Evolutionary conservation across 805 yeast genomes (phyloP).

Genomic region (Metahyphopichia silvanorum): DNA sequence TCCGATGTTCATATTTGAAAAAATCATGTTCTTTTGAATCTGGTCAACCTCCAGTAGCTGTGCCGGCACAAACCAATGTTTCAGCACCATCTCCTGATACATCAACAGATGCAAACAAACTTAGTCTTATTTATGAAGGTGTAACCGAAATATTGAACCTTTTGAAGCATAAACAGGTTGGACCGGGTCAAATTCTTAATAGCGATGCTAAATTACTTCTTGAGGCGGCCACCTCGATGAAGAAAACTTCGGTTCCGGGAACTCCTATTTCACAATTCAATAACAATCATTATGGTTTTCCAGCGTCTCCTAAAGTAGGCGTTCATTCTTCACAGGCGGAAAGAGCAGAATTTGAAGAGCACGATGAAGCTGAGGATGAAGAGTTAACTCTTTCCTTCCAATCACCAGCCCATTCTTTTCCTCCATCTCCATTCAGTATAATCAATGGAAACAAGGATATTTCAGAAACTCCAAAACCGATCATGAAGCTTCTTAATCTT

Average conservation of each 20-base stretch:
- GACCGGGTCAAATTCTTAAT: slow-evolving; percentile 5
- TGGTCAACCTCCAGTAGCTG: too few species aligned
- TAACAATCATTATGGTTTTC: slow-evolving; percentile 1
- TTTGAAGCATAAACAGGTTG: slow-evolving; percentile 12
- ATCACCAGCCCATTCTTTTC: slow-evolving; percentile 33
- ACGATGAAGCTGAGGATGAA: slow-evolving; percentile 1
- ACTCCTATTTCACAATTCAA: slow-evolving; percentile 5
- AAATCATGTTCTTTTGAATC: slow-evolving; percentile 50
- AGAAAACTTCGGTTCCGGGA: slow-evolving; percentile 8
- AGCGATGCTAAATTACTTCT: slow-evolving; percentile 22
- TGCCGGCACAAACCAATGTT: too few species aligned
- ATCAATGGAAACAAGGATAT: slow-evolving; percentile 28
- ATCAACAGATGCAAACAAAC: too few species aligned
- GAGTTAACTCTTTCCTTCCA: slow-evolving; percentile 22
- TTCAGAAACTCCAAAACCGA: slow-evolving; percentile 30
- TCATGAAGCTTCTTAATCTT: slow-evolving; percentile 24
- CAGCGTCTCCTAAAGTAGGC: not conserved
- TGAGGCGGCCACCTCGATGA: slow-evolving; percentile 25
- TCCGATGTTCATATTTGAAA: slow-evolving; percentile 55
- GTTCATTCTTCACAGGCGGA: slow-evolving; percentile 1
- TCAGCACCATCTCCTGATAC: too few species aligned
- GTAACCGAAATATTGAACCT: slow-evolving; percentile 30
- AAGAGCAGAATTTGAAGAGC: not conserved
- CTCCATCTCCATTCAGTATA: slow-evolving; percentile 44
- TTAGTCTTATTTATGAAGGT: slow-evolving; percentile 31